phyloP scores from a whole-genome alignment of 805 yeast genomes.

The Yamadazyma sp. region DNA sequence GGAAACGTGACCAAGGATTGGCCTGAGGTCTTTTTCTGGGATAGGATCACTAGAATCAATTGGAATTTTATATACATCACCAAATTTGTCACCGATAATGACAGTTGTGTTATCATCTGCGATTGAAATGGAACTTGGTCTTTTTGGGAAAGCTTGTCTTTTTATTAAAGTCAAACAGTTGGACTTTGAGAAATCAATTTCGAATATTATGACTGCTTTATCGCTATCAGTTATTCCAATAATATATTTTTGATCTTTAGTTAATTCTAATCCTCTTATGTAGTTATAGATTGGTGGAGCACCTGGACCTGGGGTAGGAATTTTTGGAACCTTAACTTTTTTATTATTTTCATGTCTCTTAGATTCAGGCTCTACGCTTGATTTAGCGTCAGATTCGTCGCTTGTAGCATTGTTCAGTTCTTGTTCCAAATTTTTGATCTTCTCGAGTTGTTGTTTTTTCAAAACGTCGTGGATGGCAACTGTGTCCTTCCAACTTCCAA shows the following conservation, averaged over 20 bases:
- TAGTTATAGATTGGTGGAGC: constrained; percentile 67
- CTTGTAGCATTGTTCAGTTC: constrained; percentile 15
- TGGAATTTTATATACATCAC: constrained; percentile 77
- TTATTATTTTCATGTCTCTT: constrained; percentile 13
- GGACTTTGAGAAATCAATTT: constrained; percentile 29
- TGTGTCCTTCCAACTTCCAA: constrained; percentile 66
- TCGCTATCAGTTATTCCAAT: constrained; percentile 78
- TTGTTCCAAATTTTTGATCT: constrained; percentile 29
- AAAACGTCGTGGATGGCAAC: constrained; percentile 45
- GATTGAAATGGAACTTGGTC: constrained; percentile 81
- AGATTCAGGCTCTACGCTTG: background rate
- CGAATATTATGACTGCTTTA: constrained; percentile 70
- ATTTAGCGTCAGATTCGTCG: background rate
- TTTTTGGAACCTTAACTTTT: constrained; percentile 41
- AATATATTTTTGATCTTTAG: constrained; percentile 49
- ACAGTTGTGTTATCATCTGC: constrained; percentile 50
- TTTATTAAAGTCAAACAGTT: constrained; percentile 52
- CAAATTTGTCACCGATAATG: constrained; percentile 89
- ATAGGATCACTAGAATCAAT: constrained; percentile 35
- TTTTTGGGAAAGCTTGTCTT: constrained; percentile 80
- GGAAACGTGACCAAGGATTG: constrained; percentile 92
- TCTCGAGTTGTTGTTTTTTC: constrained; percentile 46
- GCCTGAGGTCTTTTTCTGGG: constrained; percentile 47
- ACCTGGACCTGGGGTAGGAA: constrained; percentile 64
- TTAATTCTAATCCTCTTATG: constrained; percentile 59